phyloP scores from a whole-genome alignment of 2,329 filamentous ascomycete species.

The Alternaria dauci region DNA sequence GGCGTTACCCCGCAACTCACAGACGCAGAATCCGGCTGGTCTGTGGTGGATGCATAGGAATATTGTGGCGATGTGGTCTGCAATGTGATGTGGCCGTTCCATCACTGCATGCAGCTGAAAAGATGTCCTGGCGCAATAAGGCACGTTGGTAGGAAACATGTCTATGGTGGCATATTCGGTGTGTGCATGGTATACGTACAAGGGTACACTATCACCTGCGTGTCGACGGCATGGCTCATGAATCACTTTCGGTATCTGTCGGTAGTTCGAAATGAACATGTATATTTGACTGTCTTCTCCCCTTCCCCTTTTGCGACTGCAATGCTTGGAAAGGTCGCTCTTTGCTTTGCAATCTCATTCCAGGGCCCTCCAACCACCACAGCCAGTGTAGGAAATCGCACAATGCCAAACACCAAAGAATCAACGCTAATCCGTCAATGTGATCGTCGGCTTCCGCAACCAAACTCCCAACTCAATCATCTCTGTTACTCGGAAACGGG shows the following conservation, averaged over 20 bases:
- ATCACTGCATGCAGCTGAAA: background rate
- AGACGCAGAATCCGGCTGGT: slow-evolving; percentile 15
- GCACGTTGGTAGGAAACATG: background rate
- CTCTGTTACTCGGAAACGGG: slow-evolving; percentile 17
- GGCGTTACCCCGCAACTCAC: slow-evolving; percentile 10
- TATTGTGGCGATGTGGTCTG: background rate
- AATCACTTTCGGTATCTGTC: background rate
- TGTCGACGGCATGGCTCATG: background rate
- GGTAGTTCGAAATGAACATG: background rate
- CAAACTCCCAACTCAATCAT: background rate
- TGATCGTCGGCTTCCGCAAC: background rate
- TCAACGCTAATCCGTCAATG: background rate
- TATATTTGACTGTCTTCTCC: background rate
- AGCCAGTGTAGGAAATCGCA: background rate
- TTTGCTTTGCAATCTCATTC: background rate
- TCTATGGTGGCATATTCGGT: background rate
- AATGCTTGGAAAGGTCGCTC: background rate
- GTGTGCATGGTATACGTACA: background rate
- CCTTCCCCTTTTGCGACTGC: background rate
- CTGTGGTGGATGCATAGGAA: slow-evolving; percentile 10
- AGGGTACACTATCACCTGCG: background rate
- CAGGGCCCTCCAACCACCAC: background rate
- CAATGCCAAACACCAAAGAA: background rate
- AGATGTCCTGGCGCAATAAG: background rate
- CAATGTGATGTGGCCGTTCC: background rate